Conservation (phyloP, 1,284 basidiomycete genomes). For the Phellinidium pouzarii region DNA sequence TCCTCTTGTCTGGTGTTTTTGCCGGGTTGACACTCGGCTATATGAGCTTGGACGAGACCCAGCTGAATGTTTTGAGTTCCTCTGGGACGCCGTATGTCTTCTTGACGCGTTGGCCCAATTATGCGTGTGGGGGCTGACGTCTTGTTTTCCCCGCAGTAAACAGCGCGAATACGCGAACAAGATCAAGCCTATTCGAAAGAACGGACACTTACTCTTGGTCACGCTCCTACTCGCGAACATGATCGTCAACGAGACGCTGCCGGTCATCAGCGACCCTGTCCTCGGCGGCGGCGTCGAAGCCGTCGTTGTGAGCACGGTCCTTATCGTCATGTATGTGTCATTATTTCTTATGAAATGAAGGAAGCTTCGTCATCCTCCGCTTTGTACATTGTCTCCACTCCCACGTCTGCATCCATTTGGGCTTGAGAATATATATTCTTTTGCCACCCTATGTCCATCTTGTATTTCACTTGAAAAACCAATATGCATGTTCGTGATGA, state of each 20-base stretch:
- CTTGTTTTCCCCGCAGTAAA: slow-evolving; percentile 35
- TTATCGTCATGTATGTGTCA: slow-evolving; percentile 74
- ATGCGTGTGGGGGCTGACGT: background rate
- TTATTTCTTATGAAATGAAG: background rate
- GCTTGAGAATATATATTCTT: background rate
- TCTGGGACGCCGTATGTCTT: slow-evolving; percentile 70
- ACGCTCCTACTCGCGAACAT: slow-evolving; percentile 81
- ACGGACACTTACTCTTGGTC: slow-evolving; percentile 79
- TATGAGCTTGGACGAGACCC: slow-evolving; percentile 91
- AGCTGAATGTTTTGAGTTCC: slow-evolving; percentile 80
- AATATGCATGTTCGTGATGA: background rate
- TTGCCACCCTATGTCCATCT: background rate
- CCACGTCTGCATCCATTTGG: background rate
- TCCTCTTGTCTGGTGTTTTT: slow-evolving; percentile 50
- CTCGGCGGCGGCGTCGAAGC: slow-evolving; percentile 81
- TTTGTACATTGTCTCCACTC: background rate
- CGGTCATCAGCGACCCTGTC: slow-evolving; percentile 84
- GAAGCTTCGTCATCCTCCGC: background rate
- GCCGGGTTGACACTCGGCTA: slow-evolving; percentile 81
- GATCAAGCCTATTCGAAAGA: slow-evolving; percentile 83
- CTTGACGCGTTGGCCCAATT: background rate
- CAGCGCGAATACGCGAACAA: slow-evolving; percentile 78
- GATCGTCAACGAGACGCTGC: slow-evolving; percentile 89
- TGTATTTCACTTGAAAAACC: background rate
- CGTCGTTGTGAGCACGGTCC: slow-evolving; percentile 76